These are phyloP conservation scores for Saksenaea vasiformis DNA, from an alignment of 371 early-diverging fungal species.

Conservation along the genomic window DNA sequence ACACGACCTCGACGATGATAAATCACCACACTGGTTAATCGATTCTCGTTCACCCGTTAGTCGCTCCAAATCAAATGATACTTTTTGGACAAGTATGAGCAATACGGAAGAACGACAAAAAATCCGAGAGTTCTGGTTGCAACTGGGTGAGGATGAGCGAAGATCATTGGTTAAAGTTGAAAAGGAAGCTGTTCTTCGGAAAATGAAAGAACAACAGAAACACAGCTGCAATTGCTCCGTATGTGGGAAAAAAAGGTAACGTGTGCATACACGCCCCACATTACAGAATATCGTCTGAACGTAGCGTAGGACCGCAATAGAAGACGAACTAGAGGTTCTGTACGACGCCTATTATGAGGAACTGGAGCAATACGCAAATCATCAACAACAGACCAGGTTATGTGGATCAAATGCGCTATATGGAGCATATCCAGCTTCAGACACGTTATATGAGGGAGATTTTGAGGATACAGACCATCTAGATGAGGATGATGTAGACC, in stretches of 20 bases:
- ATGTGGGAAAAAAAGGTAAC: conserved; percentile 84
- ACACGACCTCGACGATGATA: conserved; percentile 1
- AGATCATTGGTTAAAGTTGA: conserved; percentile 83
- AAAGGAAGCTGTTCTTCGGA: conserved; percentile 88
- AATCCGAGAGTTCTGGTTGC: conserved; percentile 91
- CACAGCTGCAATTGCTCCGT: conserved; percentile 88
- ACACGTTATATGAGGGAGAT: neutral
- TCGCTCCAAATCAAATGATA: neutral
- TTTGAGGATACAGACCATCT: conserved; percentile 9
- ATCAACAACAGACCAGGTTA: conserved; percentile 61
- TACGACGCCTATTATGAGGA: conserved; percentile 94
- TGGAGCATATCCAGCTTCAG: neutral
- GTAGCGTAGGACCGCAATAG: conserved; percentile 78
- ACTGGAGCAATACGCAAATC: conserved; percentile 84
- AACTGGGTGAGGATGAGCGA: conserved; percentile 82
- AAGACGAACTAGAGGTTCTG: conserved; percentile 85
- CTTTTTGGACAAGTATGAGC: conserved; percentile 73
- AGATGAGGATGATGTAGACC: conserved; percentile 55
- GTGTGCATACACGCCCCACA: too few relatives aligned
- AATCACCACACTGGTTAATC: conserved; percentile 10
- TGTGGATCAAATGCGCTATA: conserved; percentile 15
- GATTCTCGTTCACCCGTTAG: conserved; percentile 8
- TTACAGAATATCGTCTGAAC: neutral
- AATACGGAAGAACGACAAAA: conserved; percentile 80
- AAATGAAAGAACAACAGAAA: conserved; percentile 92